Evolutionary conservation across 805 yeast genomes (phyloP).

Genomic region (Saccharomycopsis oosterbeekiorum): DNA sequence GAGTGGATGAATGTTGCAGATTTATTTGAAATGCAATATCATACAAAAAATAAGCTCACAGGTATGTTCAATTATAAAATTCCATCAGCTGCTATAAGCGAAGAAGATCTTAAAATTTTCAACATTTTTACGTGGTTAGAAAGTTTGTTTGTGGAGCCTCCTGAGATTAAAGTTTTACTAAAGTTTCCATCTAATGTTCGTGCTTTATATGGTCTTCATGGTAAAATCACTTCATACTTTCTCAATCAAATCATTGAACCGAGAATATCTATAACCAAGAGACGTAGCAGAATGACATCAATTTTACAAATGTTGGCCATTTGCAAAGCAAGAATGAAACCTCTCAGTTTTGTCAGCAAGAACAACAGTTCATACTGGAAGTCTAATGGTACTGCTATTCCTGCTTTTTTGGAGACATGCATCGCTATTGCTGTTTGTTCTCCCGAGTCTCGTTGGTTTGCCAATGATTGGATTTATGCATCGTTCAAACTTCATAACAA

Average conservation of each 20-base stretch:
- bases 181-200: constrained; percentile 63
- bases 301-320: constrained; percentile 57
- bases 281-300: constrained; percentile 61
- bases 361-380: background rate
- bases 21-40: constrained; percentile 50
- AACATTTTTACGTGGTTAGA: constrained; percentile 67
- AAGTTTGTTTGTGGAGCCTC: constrained; percentile 37
- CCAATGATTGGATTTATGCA: constrained; percentile 60
- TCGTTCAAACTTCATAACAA: constrained; percentile 26
- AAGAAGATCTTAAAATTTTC: constrained; percentile 49
- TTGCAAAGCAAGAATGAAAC: constrained; percentile 56
- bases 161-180: constrained; percentile 33
- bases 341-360: constrained; percentile 33
- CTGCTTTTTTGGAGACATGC: constrained; percentile 80
- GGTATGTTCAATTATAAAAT: constrained; percentile 49
- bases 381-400: constrained; percentile 31
- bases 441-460: constrained; percentile 69
- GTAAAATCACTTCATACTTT: constrained; percentile 55
- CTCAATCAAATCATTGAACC: constrained; percentile 55
- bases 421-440: constrained; percentile 62
- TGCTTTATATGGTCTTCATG: constrained; percentile 56
- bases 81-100: constrained; percentile 28
- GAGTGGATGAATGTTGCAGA: constrained; percentile 80
- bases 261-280: constrained; percentile 42
- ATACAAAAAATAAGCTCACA: constrained; percentile 42